Base-by-base conservation (phyloP, 2,329 filamentous ascomycete genomes). In the Ascocoryne sarcoides region DNA sequence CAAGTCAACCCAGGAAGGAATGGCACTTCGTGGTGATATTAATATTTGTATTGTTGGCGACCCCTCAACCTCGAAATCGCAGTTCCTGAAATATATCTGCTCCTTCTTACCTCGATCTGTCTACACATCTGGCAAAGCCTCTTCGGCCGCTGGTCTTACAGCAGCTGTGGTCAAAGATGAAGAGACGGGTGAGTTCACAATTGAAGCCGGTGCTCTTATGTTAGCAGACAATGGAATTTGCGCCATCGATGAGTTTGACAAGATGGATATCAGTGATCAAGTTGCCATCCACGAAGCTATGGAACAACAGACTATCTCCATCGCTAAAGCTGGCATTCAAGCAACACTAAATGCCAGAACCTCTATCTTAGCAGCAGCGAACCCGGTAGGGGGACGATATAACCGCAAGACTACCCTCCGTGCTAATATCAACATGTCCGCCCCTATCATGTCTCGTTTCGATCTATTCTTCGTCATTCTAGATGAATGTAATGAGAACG, bases 241-340 rank as follows among this genome's bases (percentile, higher is more conserved):
- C 63, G 89, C 88, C 44, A 98, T 98, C 60, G 92, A 98, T 60
- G 92, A 98, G 61, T 98, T 98, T 55, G 92, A 98, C 76, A 98
- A 98, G 69, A 98, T 98, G 92, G 92, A 98, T 57, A 84, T 98
- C 47, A 79, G 70, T 38, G 92, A 98, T 61, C 92, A 98, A 66
- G 92, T 98, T 40, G 92, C 92, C 50, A 98, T 98, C 57, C 92
- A 98, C 74, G 92, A 98, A 77, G 92, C 92, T 44, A 98, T 98
- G 92, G 92, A 98, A 75, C 92, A 98, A 69, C 92, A 98, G 65
- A 98, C 92, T 4, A 98, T 98, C 51, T 95, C 88, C 7, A 98
- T 98, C 56, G 90, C 92, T 45, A 98, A 98, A 66, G 92, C 92
- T 4, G 92, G 92, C 56, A 98, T 98, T 44, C 92, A 98, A 62